phyloP scores from a whole-genome alignment of 805 yeast species.

The Yarrowia bubula region DNA sequence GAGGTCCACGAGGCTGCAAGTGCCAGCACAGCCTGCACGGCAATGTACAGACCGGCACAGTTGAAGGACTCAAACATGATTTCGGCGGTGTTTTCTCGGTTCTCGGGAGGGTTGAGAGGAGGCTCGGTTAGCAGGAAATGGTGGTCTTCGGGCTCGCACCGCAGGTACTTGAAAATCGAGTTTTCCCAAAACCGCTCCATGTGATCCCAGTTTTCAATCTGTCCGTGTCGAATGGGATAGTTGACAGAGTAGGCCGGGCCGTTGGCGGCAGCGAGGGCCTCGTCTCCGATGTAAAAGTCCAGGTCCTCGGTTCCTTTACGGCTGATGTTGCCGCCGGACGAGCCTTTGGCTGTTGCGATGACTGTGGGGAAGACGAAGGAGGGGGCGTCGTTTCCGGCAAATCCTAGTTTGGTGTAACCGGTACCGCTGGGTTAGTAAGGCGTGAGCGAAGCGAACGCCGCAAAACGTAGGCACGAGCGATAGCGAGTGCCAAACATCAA shows the following conservation, averaged over 20 bases:
- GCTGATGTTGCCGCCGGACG: conserved; percentile 47
- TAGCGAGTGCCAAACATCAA: too few relatives aligned
- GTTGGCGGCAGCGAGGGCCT: conserved; percentile 86
- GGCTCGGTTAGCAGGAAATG: conserved; percentile 95
- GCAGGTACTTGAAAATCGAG: conserved; percentile 89
- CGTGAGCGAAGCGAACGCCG: too few relatives aligned
- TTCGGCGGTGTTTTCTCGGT: conserved; percentile 97
- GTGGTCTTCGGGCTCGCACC: conserved; percentile 99
- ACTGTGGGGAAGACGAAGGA: conserved; percentile 97
- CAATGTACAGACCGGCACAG: conserved; percentile 97
- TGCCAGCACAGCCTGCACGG: conserved; percentile 98
- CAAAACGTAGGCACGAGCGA: too few relatives aligned
- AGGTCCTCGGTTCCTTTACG: conserved; percentile 89
- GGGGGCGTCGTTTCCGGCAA: conserved; percentile 98
- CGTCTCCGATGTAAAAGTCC: conserved; percentile 94
- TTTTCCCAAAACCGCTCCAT: conserved; percentile 99
- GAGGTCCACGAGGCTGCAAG: conserved; percentile 99
- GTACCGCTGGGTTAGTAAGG: conserved; percentile 69
- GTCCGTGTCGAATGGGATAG: conserved; percentile 96
- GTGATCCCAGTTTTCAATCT: conserved; percentile 98
- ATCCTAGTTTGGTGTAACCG: conserved; percentile 94
- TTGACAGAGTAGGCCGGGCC: conserved; percentile 80
- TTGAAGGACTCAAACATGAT: conserved; percentile 98
- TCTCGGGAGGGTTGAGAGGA: conserved; percentile 98
- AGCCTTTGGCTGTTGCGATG: conserved; percentile 65